These are phyloP conservation scores for Oryza officinalis DNA, from an alignment of 176 grass and related monocot genomes.

Conservation along the genomic window DNA sequence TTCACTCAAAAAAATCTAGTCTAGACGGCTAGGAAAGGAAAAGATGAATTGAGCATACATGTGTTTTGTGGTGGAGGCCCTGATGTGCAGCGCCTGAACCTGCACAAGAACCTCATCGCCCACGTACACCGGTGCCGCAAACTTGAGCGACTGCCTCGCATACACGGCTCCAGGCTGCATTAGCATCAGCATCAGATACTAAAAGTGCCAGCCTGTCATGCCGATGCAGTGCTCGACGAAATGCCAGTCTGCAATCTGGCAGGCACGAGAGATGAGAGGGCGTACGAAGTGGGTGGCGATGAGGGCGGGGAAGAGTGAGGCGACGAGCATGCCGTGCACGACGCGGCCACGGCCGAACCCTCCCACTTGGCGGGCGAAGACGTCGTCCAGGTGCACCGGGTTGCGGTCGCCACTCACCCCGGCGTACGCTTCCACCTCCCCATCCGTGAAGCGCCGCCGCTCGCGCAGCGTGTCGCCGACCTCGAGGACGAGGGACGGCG, in stretches of 20 bases:
- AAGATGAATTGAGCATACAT: slow-evolving; percentile 28
- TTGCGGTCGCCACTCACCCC: slow-evolving; percentile 67
- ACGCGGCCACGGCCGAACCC: slow-evolving; percentile 59
- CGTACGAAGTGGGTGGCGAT: slow-evolving; percentile 66
- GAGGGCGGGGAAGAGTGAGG: slow-evolving; percentile 68
- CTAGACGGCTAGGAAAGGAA: background rate
- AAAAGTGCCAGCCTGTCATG: background rate
- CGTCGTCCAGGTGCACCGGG: slow-evolving; percentile 61
- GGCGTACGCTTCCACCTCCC: slow-evolving; percentile 54
- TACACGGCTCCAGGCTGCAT: slow-evolving; percentile 64
- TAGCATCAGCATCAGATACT: background rate
- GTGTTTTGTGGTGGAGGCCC: slow-evolving; percentile 38
- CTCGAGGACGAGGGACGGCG: slow-evolving; percentile 26
- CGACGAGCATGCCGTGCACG: slow-evolving; percentile 82
- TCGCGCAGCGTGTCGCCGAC: slow-evolving; percentile 42
- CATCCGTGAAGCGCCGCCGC: slow-evolving; percentile 55
- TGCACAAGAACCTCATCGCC: slow-evolving; percentile 54
- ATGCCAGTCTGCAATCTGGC: slow-evolving; percentile 19
- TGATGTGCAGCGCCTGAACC: slow-evolving; percentile 51
- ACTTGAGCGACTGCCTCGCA: slow-evolving; percentile 56
- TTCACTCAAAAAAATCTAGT: background rate
- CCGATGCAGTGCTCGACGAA: slow-evolving; percentile 30
- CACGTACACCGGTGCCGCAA: slow-evolving; percentile 60
- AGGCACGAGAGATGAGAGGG: background rate
- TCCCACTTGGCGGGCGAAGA: slow-evolving; percentile 30